Conservation (phyloP, 1,284 basidiomycete species). For the Rugiboletus extremiorientalis region DNA sequence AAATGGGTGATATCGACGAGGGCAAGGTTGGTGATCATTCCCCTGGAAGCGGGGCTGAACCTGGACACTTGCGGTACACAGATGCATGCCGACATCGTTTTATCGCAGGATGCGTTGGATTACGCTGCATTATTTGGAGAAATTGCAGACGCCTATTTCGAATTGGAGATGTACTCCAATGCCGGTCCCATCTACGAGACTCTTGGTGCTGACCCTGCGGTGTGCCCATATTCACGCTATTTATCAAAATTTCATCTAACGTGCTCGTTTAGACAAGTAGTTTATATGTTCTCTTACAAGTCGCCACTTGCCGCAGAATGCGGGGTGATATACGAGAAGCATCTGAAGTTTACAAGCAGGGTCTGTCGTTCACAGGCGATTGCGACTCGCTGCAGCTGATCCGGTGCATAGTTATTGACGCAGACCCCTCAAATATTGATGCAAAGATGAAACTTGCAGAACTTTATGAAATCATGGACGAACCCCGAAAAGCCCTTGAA, state of each 20-base stretch:
- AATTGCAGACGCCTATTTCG: slow-evolving; percentile 80
- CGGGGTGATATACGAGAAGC: slow-evolving; percentile 73
- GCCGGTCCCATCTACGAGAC: neutral
- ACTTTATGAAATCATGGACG: slow-evolving; percentile 4
- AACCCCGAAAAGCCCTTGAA: neutral
- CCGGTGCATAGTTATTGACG: slow-evolving; percentile 57
- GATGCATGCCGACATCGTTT: slow-evolving; percentile 71
- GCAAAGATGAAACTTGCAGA: slow-evolving; percentile 25
- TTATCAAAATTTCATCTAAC: neutral
- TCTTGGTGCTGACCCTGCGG: slow-evolving; percentile 1
- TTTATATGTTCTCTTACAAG: slow-evolving; percentile 13
- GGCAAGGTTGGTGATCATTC: neutral
- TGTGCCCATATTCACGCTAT: neutral
- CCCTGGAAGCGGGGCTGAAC: neutral
- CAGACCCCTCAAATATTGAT: slow-evolving; percentile 75
- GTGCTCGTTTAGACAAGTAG: neutral
- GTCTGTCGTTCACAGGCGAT: slow-evolving; percentile 41
- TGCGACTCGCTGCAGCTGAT: slow-evolving; percentile 27
- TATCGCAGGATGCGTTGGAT: slow-evolving; percentile 69
- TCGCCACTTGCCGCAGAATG: slow-evolving; percentile 44
- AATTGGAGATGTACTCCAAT: neutral
- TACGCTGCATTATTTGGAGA: slow-evolving; percentile 80
- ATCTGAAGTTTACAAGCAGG: slow-evolving; percentile 79
- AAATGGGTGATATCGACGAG: slow-evolving; percentile 72
- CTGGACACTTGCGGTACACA: slow-evolving; percentile 31